Evolutionary conservation across 2,329 filamentous ascomycete genomes (phyloP), one percentile per base, ranked within the genome.

Genomic region (Claviceps sorghi): DNA sequence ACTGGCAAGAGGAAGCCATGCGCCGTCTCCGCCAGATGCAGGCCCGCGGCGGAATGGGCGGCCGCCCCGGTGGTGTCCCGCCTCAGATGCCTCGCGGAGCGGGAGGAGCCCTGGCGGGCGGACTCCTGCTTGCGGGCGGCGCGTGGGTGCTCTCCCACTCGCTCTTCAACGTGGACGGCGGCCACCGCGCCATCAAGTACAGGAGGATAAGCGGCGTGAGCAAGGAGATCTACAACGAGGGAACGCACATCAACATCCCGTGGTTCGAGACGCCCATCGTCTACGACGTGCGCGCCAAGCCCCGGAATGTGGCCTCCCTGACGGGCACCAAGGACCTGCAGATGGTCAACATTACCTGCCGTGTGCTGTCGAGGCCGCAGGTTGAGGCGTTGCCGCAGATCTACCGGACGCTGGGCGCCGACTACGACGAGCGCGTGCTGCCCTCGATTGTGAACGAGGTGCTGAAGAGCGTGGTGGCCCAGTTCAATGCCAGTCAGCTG

Each of bases 301-400:
- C 93, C 63, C 84, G 93, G 67, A 96, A 95, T 65, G 90, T 98
- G 62, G 86, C 93, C 59, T 97, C 93, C 59, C 80, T 98, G 59
- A 98, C 93, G 55, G 93, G 93, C 61, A 98, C 93, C 65, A 98
- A 98, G 78, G 93, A 98, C 72, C 75, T 98, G 71, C 93, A 98
- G 76, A 98, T 98, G 93, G 93, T 97, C 67, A 98, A 98, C 80
- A 97, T 98, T 68, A 98, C 91, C 65, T 98, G 93, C 72, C 91
- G 93, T 87, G 93, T 98, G 54, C 86, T 98, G 51, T 96, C 91
- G 54, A 79, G 89, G 62, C 93, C 93, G 53, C 82, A 89, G 54
- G 75, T 98, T 64, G 82, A 87, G 59, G 86, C 90, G 34, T 81
- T 98, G 43, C 93, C 93, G 19, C 88, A 95, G 72, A 98, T 98